Evolutionary conservation across 345 rosid species (phyloP).

Genomic region (Sisymbrium altissimum): DNA sequence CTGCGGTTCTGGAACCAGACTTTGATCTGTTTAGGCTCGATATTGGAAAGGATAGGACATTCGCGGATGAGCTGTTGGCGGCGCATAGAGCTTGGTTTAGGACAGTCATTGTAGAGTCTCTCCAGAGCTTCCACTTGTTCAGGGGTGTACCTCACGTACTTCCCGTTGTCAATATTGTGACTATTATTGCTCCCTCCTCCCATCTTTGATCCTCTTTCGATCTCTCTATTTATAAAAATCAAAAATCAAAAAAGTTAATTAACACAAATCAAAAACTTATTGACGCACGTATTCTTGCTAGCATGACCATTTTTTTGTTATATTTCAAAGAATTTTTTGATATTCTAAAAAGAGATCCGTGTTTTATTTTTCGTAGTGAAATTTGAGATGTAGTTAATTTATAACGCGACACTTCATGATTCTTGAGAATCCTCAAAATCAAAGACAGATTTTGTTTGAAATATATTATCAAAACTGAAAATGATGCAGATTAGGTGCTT

Average conservation of each 20-base stretch:
- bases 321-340: background rate
- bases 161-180: constrained; percentile 69
- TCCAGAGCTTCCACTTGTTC: constrained; percentile 99
- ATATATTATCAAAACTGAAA: constrained; percentile 9
- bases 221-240: constrained; percentile 1
- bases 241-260: background rate
- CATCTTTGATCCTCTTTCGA: constrained; percentile 25
- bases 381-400: background rate
- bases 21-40: constrained; percentile 99
- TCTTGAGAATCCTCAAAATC: background rate
- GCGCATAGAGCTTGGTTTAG: constrained; percentile 93
- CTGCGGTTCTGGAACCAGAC: constrained; percentile 99
- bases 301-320: background rate
- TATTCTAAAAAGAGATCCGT: background rate
- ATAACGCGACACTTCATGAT: constrained; percentile 18
- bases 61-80: constrained; percentile 97
- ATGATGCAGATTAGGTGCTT: background rate
- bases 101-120: constrained; percentile 94
- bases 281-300: background rate
- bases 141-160: constrained; percentile 92
- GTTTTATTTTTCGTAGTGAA: background rate
- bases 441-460: constrained; percentile 3
- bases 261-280: background rate
- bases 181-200: constrained; percentile 67
- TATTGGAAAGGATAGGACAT: constrained; percentile 89